Conservation (phyloP, 192 early-diverging fungal species). For the Coemansia sp. region DNA sequence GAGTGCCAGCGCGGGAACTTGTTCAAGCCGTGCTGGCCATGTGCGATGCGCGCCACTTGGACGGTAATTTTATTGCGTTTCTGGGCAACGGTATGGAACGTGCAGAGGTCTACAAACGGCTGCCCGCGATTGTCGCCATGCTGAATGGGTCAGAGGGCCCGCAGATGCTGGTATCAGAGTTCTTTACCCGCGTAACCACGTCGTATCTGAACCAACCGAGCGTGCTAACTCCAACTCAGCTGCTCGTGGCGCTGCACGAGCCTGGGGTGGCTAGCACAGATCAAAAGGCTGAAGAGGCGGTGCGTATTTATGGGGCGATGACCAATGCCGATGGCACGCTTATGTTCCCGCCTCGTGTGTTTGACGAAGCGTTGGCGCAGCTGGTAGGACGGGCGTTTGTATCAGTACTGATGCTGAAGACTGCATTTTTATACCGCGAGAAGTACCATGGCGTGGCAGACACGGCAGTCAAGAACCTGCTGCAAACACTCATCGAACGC, state of each 20-base stretch:
- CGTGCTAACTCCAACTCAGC: conserved; percentile 39
- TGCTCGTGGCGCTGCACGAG: conserved; percentile 42
- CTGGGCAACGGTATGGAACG: conserved; percentile 26
- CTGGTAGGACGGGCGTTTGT: conserved; percentile 22
- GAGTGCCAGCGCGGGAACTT: conserved; percentile 32
- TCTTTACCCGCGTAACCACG: conserved; percentile 32
- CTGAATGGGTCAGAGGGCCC: conserved; percentile 18
- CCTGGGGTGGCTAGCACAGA: not conserved
- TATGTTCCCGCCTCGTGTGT: conserved; percentile 24
- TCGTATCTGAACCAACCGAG: conserved; percentile 34
- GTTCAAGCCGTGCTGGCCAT: conserved; percentile 32
- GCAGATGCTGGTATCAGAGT: conserved; percentile 18
- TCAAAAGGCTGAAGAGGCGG: conserved; percentile 17
- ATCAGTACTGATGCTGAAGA: conserved; percentile 35
- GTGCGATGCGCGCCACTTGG: conserved; percentile 24
- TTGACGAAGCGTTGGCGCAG: conserved; percentile 34
- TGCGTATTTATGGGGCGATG: conserved; percentile 21
- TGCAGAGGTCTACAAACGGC: conserved; percentile 11
- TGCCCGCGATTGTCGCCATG: conserved; percentile 24
- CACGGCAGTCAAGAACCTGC: conserved; percentile 17
- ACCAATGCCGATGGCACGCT: conserved; percentile 19
- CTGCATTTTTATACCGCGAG: conserved; percentile 22
- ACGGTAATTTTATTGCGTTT: conserved; percentile 32
- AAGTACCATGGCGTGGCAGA: conserved; percentile 21
- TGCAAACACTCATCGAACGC: conserved; percentile 31